Base-by-base conservation (phyloP, 208 protist species). In the Leishmania gerbilli region DNA sequence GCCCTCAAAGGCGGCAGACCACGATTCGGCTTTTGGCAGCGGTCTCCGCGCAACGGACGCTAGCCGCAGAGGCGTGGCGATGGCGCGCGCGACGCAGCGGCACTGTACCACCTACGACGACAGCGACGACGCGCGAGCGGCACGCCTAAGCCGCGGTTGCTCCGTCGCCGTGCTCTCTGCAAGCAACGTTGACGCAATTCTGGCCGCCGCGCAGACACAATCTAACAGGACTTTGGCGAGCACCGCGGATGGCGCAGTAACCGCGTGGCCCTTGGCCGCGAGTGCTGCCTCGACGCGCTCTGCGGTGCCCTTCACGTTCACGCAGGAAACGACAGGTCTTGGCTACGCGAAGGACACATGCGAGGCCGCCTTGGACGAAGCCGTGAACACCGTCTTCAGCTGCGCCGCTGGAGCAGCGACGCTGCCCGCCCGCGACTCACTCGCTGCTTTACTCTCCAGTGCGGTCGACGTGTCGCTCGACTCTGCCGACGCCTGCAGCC, bases 101-200 rank as follows among this genome's bases (percentile, higher is more conserved):
- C 69, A n/a, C 58, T 13, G 27, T 40, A 31, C 21, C 21, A n/a
- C 31, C 51, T 47, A 47, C 24, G 51, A 21, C 27, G 51, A n/a
- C 49, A 65, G 60, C 3, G 53, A 69, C 15, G 82, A 85, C 49
- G 72, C 67, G 19, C 51, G 72, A 40, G 77, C 72, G 0, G 56
- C 72, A 4, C 72, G 40, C 53, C 76, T 85, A 47, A 71, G 64
- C 37, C 64, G 77, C 6, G 82, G 82, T 8, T 85, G 82, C 77
- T 85, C 82, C n/a, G 77, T 56, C 3, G 82, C 82, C 40, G 13
- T 74, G 53, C 67, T 85, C 37, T 76, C 82, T 0, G 55, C 58
- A 47, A 60, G 58, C 60, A 71, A 78, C 77, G 76, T 53, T 62
- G 47, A 72, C 51, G 27, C 56, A 55, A 37, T 79, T 34, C 27